Evolutionary conservation across 495 filamentous ascomycete genomes (phyloP), one percentile per base, ranked within the genome.

Genomic region (Podospora fimiseda): DNA sequence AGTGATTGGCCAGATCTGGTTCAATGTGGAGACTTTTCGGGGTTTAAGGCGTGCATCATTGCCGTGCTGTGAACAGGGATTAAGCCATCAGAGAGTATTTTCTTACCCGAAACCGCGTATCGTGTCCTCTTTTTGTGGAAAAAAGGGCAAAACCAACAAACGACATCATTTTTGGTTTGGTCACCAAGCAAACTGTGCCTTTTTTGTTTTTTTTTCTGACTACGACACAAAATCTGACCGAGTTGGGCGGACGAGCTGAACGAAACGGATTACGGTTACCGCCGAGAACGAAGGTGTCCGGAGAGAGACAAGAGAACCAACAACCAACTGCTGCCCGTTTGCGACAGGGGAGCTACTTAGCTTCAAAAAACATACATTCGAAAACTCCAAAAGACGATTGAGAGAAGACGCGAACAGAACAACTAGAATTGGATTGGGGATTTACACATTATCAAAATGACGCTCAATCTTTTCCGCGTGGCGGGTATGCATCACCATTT

Each of bases 381-480:
- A 41, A 14, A 27, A 46, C 4, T 1, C 21, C 14, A 7, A 14
- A 15, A 8, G 21, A 7, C 23, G 14, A 22, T 44, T 44, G 42
- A 9, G 9, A 16, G 9, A 2, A 16, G 39, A 42, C 39, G 39
- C 15, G 39, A 15, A 42, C 51, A n/a, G 20, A 15, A 36, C 15
- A 21, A 36, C 13, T 23, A 18, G 22, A 23, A 43, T n/a, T 23
- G 30, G 43, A 33, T 45, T 42, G 44, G 19, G 39, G 40, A 37
- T 36, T 48, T 36, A 40, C 18, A 50, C 5, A 11, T 11, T 33
- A 41, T 52, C 30, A 51, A 52, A 43, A 92, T 94, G 90, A 16
- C 60, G 66, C 63, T 75, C 53, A 96, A 95, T 76, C 70, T 95
- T 72, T 96, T 96, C 75, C 79, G 90, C 67, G 70, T 95, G 67